Conservation (phyloP, 1,284 basidiomycete species). For the Fistulinella cinereoalba region DNA sequence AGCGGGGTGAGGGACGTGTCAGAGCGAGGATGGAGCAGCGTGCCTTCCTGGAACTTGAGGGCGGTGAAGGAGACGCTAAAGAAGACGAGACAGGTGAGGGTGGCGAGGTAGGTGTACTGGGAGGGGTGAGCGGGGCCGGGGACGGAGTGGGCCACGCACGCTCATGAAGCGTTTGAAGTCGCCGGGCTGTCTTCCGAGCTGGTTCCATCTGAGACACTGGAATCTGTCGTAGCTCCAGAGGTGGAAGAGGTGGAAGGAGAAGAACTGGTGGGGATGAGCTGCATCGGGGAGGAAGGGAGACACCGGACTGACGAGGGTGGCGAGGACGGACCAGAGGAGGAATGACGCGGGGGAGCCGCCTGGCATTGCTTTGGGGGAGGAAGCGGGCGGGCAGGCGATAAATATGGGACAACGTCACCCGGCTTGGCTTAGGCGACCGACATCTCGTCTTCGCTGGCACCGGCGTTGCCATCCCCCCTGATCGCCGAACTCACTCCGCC, state of each 20-base stretch:
- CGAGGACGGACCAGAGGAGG: constrained; percentile 67
- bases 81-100: constrained; percentile 59
- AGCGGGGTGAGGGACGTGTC: constrained; percentile 2
- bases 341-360: constrained; percentile 66
- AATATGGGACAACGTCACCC: constrained; percentile 9
- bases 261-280: constrained; percentile 46
- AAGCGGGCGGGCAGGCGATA: constrained; percentile 1
- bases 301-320: constrained; percentile 50
- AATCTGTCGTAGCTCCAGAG: constrained; percentile 74
- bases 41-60: constrained; percentile 70
- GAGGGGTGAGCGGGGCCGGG: too few relatives aligned
- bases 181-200: constrained; percentile 66
- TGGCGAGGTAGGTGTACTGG: constrained; percentile 71
- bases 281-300: background rate
- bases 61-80: constrained; percentile 58
- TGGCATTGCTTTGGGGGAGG: constrained; percentile 43
- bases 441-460: background rate
- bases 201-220: constrained; percentile 64
- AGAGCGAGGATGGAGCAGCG: constrained; percentile 6
- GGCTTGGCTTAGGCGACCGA: background rate
- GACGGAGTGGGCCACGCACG: constrained; percentile 42
- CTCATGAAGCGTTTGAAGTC: constrained; percentile 81
- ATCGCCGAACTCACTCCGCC: constrained; percentile 1
- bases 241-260: constrained; percentile 61
- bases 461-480: too few relatives aligned